Conservation (phyloP, 2,329 filamentous ascomycete species). For the Dothideomycetes sp. region DNA sequence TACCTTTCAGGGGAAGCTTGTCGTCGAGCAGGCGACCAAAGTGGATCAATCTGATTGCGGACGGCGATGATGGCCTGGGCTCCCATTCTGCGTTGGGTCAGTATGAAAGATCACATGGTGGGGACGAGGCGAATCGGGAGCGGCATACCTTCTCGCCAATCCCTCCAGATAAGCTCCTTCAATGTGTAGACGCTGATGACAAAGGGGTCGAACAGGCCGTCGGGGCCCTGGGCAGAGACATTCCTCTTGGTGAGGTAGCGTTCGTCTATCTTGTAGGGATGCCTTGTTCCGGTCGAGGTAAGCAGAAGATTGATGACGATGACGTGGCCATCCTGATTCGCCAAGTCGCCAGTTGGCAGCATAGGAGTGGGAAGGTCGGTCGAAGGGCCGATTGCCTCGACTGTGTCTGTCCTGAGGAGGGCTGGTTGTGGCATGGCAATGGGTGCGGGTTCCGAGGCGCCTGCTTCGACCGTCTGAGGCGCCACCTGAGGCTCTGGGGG, state of each 20-base stretch:
- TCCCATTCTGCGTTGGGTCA: conserved; percentile 58
- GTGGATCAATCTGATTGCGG: conserved; percentile 80
- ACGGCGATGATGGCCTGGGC: conserved; percentile 70
- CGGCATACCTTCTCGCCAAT: conserved; percentile 65
- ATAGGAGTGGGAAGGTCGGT: conserved; percentile 30
- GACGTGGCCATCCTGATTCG: conserved; percentile 29
- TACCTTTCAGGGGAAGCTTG: conserved; percentile 75
- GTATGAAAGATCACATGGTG: not conserved
- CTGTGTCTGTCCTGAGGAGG: conserved; percentile 26
- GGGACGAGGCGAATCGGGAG: not conserved
- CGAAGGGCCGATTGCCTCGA: conserved; percentile 35
- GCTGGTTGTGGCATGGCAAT: conserved; percentile 10
- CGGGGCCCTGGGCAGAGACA: conserved; percentile 60
- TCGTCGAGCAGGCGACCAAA: conserved; percentile 88
- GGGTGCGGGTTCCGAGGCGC: conserved; percentile 2
- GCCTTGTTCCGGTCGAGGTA: conserved; percentile 61
- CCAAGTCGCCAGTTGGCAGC: conserved; percentile 15
- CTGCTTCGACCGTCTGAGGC: not conserved
- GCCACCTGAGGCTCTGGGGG: not conserved
- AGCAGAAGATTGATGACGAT: conserved; percentile 75
- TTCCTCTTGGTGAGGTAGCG: conserved; percentile 74
- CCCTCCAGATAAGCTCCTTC: conserved; percentile 85
- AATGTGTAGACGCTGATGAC: conserved; percentile 87
- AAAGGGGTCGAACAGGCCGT: conserved; percentile 61
- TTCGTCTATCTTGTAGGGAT: conserved; percentile 83